Base-by-base conservation (phyloP, 352 stramenopile species). In the Pythium periplocum region DNA sequence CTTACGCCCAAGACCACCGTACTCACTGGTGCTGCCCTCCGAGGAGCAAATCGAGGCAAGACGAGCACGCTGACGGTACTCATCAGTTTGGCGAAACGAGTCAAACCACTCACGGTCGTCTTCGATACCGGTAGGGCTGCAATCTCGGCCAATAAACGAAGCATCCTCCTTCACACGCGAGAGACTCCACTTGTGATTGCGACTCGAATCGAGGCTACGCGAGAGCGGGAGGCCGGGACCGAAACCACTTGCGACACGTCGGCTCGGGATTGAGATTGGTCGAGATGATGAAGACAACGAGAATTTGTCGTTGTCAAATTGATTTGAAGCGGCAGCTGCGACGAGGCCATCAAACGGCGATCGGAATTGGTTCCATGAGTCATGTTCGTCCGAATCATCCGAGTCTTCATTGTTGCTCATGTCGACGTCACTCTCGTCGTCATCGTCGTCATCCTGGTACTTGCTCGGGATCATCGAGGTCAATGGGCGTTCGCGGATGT, bases 41-140 rank as follows among this genome's bases (percentile, higher is more conserved):
- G 80, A 91, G 45, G 80, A 91, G 60, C 77, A 88, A 31, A 91
- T 68, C 6, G 80, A 91, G 36, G 78, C 75, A 36, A 91, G 57
- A 11, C 80, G 80, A 45, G 68, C 62, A 48, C 80, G 77, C 64
- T 85, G 80, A 55, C 76, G 75, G 70, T 89, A 89, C 55, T 91
- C 80, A 47, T 68, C 71, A 42, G 52, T 72, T 49, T 68, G 57
- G 38, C 83, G 70, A 57, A 86, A 86, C 59, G 67, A 73, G 46
- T 76, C 68, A 11, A 78, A 73, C 70, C 70, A 79, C 41, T 75
- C 76, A 32, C 82, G 71, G 54, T 78, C 69, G 37, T 83, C 67
- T 45, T 91, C 80, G 10, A 91, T 71, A 33, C 80, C 77, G 30
- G 80, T 91, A 26, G 80, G 80, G 51, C 75, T 89, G 62, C 67